Evolutionary conservation across 169 alveolate species (phyloP).

Genomic region (Cryptosporidium sp.): DNA sequence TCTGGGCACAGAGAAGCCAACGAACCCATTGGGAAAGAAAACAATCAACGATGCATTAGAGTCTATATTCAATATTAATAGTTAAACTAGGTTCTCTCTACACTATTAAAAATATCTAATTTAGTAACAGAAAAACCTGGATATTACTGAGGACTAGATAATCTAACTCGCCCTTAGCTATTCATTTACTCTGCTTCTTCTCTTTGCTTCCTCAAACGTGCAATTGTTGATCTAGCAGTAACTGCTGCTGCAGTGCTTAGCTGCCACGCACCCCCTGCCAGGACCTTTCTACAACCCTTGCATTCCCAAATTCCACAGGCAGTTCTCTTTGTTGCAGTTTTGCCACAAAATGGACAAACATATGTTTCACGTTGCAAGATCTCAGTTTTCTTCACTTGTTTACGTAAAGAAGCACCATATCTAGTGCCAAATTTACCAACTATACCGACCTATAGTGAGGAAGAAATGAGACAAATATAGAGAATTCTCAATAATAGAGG

Average conservation of each 20-base stretch:
- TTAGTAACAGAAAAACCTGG: slow-evolving; percentile 12
- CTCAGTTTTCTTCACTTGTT: slow-evolving; percentile 95
- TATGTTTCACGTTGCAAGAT: slow-evolving; percentile 93
- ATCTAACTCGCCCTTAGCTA: not conserved
- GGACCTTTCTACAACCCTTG: slow-evolving; percentile 92
- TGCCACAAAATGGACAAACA: slow-evolving; percentile 97
- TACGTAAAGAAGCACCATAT: slow-evolving; percentile 97
- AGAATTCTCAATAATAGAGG: not conserved
- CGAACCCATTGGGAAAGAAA: slow-evolving; percentile 21
- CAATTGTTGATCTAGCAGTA: slow-evolving; percentile 91
- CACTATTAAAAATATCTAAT: slow-evolving; percentile 24
- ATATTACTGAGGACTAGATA: slow-evolving; percentile 7
- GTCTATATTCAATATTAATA: slow-evolving; percentile 35
- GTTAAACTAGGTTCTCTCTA: slow-evolving; percentile 15
- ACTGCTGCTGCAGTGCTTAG: slow-evolving; percentile 95
- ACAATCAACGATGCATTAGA: slow-evolving; percentile 53
- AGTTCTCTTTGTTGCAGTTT: slow-evolving; percentile 80
- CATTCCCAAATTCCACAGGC: slow-evolving; percentile 99
- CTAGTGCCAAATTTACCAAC: slow-evolving; percentile 98
- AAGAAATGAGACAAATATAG: not conserved
- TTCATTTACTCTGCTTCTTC: slow-evolving; percentile 58
- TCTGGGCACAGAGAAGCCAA: slow-evolving; percentile 36
- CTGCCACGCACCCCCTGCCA: slow-evolving; percentile 99
- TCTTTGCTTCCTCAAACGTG: slow-evolving; percentile 81
- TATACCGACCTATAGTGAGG: slow-evolving; percentile 94